phyloP scores from a whole-genome alignment of 306 rosid species.

The Sesbania bispinosa region DNA sequence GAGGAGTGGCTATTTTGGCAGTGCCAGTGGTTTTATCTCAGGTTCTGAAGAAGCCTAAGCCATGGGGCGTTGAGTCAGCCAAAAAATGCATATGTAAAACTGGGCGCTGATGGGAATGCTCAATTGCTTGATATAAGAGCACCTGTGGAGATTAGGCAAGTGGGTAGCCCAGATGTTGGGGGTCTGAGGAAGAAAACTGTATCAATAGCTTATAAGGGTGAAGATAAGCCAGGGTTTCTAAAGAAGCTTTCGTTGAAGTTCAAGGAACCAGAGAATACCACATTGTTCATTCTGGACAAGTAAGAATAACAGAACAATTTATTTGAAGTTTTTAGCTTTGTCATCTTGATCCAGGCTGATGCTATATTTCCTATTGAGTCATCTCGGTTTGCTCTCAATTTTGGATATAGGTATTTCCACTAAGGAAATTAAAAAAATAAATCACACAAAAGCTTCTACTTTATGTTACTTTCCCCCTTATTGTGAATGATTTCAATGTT shows the following conservation, averaged over 20 bases:
- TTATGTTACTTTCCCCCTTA: not conserved
- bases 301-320: conserved; percentile 40
- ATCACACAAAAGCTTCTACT: not conserved
- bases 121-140: conserved; percentile 86
- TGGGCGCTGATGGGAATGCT: conserved; percentile 68
- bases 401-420: not conserved
- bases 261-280: conserved; percentile 83
- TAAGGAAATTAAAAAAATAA: not conserved
- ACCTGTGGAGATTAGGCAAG: conserved; percentile 55
- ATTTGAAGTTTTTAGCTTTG: not conserved
- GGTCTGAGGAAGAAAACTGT: conserved; percentile 74
- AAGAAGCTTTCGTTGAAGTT: conserved; percentile 81
- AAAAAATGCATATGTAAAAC: conserved; percentile 72
- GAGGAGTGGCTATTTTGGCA: conserved; percentile 69
- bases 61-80: conserved; percentile 89
- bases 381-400: not conserved
- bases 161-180: conserved; percentile 70
- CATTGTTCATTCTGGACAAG: conserved; percentile 95
- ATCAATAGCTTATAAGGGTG: conserved; percentile 59
- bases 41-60: conserved; percentile 65
- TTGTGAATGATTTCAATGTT: not conserved
- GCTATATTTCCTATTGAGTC: not conserved
- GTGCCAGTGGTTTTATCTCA: conserved; percentile 76
- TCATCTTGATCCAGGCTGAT: not conserved
- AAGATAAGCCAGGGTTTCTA: conserved; percentile 79